Conservation (phyloP, 805 yeast species). For the Blastobotrys americana region DNA sequence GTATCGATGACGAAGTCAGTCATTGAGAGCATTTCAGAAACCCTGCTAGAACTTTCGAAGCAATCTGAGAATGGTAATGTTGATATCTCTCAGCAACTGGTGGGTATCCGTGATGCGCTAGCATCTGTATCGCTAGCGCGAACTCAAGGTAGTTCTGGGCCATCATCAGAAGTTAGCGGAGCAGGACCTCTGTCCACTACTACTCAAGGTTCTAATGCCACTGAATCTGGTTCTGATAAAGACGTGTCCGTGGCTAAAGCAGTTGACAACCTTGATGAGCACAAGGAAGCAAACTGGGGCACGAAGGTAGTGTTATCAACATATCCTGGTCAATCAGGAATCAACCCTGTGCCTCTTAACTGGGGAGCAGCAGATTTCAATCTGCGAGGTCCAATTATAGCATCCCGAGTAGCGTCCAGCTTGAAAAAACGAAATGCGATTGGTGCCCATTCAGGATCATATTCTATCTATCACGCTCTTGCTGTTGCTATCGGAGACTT, state of each 20-base stretch:
- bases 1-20: not conserved
- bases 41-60: not conserved
- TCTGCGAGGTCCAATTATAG: constrained; percentile 52
- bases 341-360: constrained; percentile 42
- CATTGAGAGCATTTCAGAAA: not conserved
- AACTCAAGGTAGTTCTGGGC: too few species aligned
- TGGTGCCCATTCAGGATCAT: constrained; percentile 61
- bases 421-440: constrained; percentile 50
- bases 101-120: not conserved
- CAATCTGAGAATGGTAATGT: not conserved
- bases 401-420: constrained; percentile 44
- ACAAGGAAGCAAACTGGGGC: constrained; percentile 21
- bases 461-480: constrained; percentile 56
- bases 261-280: too few species aligned
- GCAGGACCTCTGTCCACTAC: not conserved
- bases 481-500: constrained; percentile 57
- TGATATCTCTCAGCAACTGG: not conserved
- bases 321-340: constrained; percentile 42
- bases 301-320: constrained; percentile 43
- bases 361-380: constrained; percentile 49
- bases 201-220: not conserved
- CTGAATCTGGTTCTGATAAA: not conserved
- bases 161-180: not conserved
- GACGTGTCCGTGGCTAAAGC: too few species aligned
- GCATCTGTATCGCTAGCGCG: too few species aligned